Percentiles rank a stretch among this genome's conserved stretches.
phyloP scores from a whole-genome alignment of 1,139 yeast species.

The Lodderomyces theae region DNA sequence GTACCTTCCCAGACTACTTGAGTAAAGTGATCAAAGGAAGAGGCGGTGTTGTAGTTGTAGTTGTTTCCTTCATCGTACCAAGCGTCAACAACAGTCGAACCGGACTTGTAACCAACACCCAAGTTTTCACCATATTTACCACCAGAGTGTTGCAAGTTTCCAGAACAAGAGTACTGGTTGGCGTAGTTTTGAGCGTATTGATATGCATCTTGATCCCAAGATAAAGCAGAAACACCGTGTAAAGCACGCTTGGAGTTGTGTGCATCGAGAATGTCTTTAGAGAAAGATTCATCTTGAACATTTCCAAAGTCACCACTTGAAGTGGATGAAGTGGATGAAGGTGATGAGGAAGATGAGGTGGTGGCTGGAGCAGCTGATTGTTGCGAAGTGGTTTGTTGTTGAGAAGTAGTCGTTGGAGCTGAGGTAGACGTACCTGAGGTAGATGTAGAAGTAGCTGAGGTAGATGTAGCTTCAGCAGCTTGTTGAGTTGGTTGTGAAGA shows the following conservation, averaged over 20 bases:
- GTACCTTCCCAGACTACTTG: constrained; percentile 80
- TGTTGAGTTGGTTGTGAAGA: constrained; percentile 3
- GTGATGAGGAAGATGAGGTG: constrained; percentile 7
- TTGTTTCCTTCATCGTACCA: constrained; percentile 74
- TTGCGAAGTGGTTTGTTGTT: constrained; percentile 12
- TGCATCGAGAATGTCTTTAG: constrained; percentile 40
- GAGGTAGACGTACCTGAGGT: too few relatives aligned
- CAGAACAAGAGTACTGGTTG: constrained; percentile 66
- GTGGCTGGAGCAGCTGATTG: constrained; percentile 7
- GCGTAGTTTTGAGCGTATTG: constrained; percentile 70
- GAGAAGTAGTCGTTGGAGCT: constrained; percentile 7
- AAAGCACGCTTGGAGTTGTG: constrained; percentile 70
- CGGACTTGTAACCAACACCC: constrained; percentile 67
- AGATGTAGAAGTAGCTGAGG: not conserved
- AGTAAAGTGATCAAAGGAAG: constrained; percentile 69
- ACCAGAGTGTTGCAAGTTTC: constrained; percentile 68
- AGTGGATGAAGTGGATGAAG: constrained; percentile 9
- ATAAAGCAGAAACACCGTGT: constrained; percentile 58
- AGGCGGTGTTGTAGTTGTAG: constrained; percentile 49
- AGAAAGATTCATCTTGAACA: constrained; percentile 12
- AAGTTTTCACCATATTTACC: constrained; percentile 86
- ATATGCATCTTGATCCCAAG: constrained; percentile 67
- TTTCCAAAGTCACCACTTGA: constrained; percentile 11
- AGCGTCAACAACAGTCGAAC: constrained; percentile 61
- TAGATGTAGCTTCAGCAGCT: constrained; percentile 1